Conservation (phyloP, 1,284 basidiomycete genomes). For the Sanghuangporus baumii region DNA sequence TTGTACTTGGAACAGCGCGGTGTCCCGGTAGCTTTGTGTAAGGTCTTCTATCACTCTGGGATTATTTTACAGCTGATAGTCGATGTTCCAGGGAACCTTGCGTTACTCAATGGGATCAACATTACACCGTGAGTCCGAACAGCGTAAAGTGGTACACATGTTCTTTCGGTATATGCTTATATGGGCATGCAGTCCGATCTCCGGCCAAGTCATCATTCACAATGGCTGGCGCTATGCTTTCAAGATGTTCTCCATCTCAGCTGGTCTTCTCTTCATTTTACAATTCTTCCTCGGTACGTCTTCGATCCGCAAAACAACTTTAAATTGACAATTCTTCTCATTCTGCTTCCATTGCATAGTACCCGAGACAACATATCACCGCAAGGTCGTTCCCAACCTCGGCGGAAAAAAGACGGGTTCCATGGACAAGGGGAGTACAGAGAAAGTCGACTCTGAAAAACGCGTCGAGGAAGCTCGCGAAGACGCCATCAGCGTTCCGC, state of each 20-base stretch:
- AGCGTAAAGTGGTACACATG: not conserved
- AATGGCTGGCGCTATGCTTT: slow-evolving; percentile 22
- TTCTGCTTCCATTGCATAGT: not conserved
- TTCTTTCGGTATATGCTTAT: not conserved
- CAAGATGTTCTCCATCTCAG: slow-evolving; percentile 20
- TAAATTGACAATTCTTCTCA: not conserved
- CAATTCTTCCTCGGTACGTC: slow-evolving; percentile 18
- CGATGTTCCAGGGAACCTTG: slow-evolving; percentile 20
- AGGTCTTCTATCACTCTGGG: not conserved
- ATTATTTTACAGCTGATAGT: not conserved
- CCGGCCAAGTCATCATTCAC: slow-evolving; percentile 21
- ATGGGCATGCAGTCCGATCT: slow-evolving; percentile 16
- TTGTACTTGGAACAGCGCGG: slow-evolving; percentile 12
- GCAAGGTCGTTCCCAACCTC: not conserved
- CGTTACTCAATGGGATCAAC: slow-evolving; percentile 22
- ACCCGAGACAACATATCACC: slow-evolving; percentile 18
- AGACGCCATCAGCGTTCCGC: not conserved
- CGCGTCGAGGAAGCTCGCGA: not conserved
- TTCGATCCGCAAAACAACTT: not conserved
- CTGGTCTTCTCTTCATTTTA: slow-evolving; percentile 18
- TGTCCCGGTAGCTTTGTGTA: slow-evolving; percentile 19
- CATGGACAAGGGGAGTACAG: not conserved
- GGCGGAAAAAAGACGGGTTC: no score
- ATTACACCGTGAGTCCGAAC: slow-evolving; percentile 20
- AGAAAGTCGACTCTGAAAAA: slow-evolving; percentile 1